Base-by-base conservation (phyloP, 2,329 filamentous ascomycete genomes). In the Knufia fluminis region DNA sequence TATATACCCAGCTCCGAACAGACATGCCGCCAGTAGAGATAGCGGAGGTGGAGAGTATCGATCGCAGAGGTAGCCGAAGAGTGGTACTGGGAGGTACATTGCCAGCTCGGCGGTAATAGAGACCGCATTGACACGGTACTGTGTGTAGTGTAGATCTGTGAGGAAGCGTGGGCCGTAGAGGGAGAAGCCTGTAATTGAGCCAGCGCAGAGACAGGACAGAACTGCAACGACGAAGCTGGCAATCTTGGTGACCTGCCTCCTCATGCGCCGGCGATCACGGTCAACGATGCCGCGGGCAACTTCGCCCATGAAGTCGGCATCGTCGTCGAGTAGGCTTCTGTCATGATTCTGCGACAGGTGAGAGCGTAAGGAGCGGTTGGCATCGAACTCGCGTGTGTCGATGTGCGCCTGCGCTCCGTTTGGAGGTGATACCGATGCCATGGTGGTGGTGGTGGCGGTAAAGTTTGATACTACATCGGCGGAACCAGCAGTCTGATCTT, bases 131-230 rank as follows among this genome's bases (percentile, higher is more conserved):
- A 98, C 88, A 65, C 92, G 86, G 54, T 92, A 78, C 68, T 98
- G 92, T 2, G 82, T 84, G 69, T 97, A 98, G 62, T 82, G 84
- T 46, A 98, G 75, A 39, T 83, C 82, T 49, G 84, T 83, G 66
- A 95, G 87, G 70, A 98, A 88, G 42, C 94, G 75, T 58, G 87
- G 90, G 7, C 86, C 92, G 65, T 97, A 98, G 26, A 98, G 80
- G 31, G 89, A 95, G 71, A 92, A 98, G 43, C 89, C 86, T 44
- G 88, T 89, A 61, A 97, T 87, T 61, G 87, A 94, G 54, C 91
- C 92, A 24, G 89, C 91, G 64, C 86, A 92, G 26, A 96, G 76
- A 58, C 78, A 80, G 61, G 72, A 78, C 52, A 82, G 63, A 48
- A 82, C 70, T 31, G 78, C 79, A 74, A 75, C 81, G 24, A 65